Evolutionary conservation across 768 basidiomycete species (phyloP), one percentile per base, ranked within the genome.

Genomic region (Cyclocybe aegerita): DNA sequence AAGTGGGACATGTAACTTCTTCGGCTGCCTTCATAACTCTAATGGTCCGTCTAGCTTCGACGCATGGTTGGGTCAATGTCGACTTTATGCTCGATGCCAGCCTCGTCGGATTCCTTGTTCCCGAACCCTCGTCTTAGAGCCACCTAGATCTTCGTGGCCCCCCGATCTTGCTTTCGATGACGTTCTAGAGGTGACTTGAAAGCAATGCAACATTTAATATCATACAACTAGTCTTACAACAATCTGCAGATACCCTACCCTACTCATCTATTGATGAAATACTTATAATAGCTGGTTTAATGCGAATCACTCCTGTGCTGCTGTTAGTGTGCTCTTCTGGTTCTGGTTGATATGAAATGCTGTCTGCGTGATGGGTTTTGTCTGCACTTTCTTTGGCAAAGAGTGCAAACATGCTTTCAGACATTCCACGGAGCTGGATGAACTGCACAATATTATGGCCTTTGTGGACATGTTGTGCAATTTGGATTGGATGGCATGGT

Each of bases 21-120:
- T 15, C 9, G 14, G 9, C 16, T 33, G 10, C 32, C 30, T 39
- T 52, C 29, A 39, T 30, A 10, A 39, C 33, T 35, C 39, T 46
- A 45, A 35, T 50, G 32, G 17, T 4, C 14, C 41, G 39, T 32
- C 9, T 56, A 98, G 96, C 88, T 40, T 69, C 81, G 16, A 98
- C 95, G 0, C 96, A 99, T 67, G 90, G 87, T 3, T 99, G 96
- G 96, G 94, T 99, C 31, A 98, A 93, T 58, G 82, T 80, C n/a
- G 96, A 99, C 44, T 87, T 87, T 59, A 97, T 98, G 92, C 75
- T 99, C 15, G 95, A 98, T 63, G 79, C 84, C 32, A 98, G 93
- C 66, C 74, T 97, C 40, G 88, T 99, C 34, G 96, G 96, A 11
- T 90, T 97, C 61, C 71, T 99, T 36, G 83, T 94, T 9, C 67